Evolutionary conservation across 495 filamentous ascomycete genomes (phyloP).

Genomic region (Aspergillus asperescens): DNA sequence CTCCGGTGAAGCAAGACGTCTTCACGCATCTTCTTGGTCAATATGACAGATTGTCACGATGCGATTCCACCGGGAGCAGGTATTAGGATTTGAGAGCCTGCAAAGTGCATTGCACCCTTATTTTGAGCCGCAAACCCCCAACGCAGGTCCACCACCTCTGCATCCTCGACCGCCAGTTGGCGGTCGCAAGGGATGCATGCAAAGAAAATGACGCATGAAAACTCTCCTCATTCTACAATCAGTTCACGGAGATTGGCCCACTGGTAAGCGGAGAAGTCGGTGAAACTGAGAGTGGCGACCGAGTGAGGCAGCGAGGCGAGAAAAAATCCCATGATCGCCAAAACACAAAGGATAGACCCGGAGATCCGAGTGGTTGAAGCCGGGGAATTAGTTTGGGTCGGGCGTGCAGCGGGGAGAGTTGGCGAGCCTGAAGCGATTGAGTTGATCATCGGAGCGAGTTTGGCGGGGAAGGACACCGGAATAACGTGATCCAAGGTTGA

Average conservation of each 20-base stretch:
- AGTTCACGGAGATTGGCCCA: neutral
- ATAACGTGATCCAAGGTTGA: neutral
- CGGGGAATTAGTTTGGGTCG: neutral
- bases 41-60: neutral
- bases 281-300: neutral
- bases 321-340: neutral
- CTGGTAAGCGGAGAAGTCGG: neutral
- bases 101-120: neutral
- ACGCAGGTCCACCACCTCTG: neutral
- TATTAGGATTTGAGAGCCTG: too few species aligned
- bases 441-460: neutral
- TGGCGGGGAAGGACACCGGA: neutral
- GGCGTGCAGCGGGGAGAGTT: neutral
- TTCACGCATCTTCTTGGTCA: neutral
- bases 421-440: neutral
- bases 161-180: neutral
- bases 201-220: neutral
- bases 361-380: constrained; percentile 1
- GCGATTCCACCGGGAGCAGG: neutral
- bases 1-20: neutral
- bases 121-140: constrained; percentile 1
- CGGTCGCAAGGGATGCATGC: neutral
- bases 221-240: neutral
- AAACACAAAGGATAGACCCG: neutral
- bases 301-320: neutral